These are phyloP conservation scores for Meyerozyma carpophila DNA, from an alignment of 1,139 yeast species.

Conservation along the genomic window DNA sequence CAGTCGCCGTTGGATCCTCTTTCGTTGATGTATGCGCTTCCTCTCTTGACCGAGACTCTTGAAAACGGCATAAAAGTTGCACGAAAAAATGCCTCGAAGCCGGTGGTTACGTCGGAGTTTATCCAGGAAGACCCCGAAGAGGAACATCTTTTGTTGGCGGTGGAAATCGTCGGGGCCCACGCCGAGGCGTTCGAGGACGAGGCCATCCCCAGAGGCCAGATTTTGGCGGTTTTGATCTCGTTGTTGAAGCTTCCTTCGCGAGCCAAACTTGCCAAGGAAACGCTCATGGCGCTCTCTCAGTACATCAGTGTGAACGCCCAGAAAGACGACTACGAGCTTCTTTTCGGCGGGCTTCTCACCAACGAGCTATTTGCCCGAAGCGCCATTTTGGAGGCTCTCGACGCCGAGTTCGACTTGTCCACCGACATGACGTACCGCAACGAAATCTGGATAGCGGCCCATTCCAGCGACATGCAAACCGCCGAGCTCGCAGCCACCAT, in stretches of 20 bases:
- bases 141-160: conserved; percentile 73
- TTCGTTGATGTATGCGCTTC: conserved; percentile 69
- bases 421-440: conserved; percentile 48
- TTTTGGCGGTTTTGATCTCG: conserved; percentile 57
- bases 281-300: conserved; percentile 70
- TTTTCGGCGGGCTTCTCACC: conserved; percentile 55
- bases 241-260: conserved; percentile 71
- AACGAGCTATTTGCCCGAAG: conserved; percentile 70
- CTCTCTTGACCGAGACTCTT: conserved; percentile 60
- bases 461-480: conserved; percentile 63
- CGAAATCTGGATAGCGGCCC: conserved; percentile 75
- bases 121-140: conserved; percentile 81
- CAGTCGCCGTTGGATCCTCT: conserved; percentile 65
- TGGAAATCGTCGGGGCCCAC: conserved; percentile 74
- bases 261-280: conserved; percentile 78
- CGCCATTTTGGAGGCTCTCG: conserved; percentile 76
- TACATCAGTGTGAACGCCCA: conserved; percentile 61
- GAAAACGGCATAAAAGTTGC: conserved; percentile 56
- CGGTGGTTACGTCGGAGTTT: conserved; percentile 52
- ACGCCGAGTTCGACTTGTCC: conserved; percentile 78
- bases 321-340: conserved; percentile 50
- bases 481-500: conserved; percentile 70
- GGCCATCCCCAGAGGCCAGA: conserved; percentile 61
- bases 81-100: conserved; percentile 44
- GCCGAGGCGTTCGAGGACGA: conserved; percentile 67